Percentiles rank a stretch among this genome's conserved stretches.
These are phyloP conservation scores for Allium sativum DNA, from an alignment of 106 monocot species.

Conservation along the genomic window DNA sequence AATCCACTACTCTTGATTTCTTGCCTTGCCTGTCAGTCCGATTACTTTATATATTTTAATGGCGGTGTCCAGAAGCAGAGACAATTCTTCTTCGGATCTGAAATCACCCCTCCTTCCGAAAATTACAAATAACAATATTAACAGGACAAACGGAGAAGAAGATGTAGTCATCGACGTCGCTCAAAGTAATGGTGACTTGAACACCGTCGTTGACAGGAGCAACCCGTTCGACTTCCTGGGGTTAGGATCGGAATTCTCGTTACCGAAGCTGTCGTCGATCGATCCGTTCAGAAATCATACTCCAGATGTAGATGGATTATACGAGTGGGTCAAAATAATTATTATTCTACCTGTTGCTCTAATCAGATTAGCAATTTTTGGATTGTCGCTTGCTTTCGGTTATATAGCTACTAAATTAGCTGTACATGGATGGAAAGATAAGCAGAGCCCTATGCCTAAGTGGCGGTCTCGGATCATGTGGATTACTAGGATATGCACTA, in stretches of 20 bases:
- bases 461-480: constrained; percentile 87
- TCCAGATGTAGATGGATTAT: constrained; percentile 30
- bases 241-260: constrained; percentile 1
- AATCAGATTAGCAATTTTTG: constrained; percentile 53
- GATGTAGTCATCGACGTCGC: constrained; percentile 8
- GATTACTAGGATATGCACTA: constrained; percentile 63
- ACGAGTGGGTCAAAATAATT: constrained; percentile 53
- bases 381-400: constrained; percentile 49
- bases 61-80: too few relatives aligned
- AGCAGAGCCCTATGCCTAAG: constrained; percentile 54
- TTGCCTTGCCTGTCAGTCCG: too few relatives aligned
- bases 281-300: constrained; percentile 92
- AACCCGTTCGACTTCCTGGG: constrained; percentile 63
- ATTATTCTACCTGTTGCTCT: constrained; percentile 41
- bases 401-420: constrained; percentile 62
- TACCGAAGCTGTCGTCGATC: constrained; percentile 22
- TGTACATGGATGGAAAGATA: constrained; percentile 69
- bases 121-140: too few relatives aligned
- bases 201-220: not conserved
- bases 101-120: constrained; percentile 5
- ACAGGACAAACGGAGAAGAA: not conserved
- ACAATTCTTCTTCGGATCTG: not conserved
- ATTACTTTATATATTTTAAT: too few relatives aligned
- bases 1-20: too few relatives aligned
- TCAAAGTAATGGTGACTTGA: not conserved